Percentiles rank a stretch among this genome's conserved stretches.
Conservation (phyloP, 2,329 filamentous ascomycete species). For the Fusarium tanahbumbuense region DNA sequence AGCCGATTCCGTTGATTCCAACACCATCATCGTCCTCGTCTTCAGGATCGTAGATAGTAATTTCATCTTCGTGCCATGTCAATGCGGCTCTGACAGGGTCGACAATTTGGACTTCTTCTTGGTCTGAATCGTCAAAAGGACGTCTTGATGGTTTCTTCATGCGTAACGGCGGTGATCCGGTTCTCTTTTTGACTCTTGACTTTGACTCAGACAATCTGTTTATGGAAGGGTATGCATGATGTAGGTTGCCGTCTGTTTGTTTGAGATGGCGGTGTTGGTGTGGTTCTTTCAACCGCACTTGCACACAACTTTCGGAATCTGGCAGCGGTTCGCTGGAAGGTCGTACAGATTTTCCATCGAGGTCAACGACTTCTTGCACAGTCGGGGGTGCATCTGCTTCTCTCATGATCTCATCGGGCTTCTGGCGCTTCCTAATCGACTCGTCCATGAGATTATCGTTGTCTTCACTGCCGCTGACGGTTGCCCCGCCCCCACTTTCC, state of each 20-base stretch:
- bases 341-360: conserved; percentile 21
- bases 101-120: conserved; percentile 54
- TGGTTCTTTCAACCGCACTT: conserved; percentile 15
- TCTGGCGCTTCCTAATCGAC: conserved; percentile 54
- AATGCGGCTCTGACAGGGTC: conserved; percentile 69
- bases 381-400: conserved; percentile 41
- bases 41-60: conserved; percentile 72
- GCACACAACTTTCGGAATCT: neutral
- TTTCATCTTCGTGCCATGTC: conserved; percentile 76
- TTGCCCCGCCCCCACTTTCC: conserved; percentile 59
- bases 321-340: conserved; percentile 5
- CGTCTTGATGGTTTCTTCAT: conserved; percentile 41
- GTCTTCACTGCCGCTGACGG: conserved; percentile 43
- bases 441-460: conserved; percentile 48
- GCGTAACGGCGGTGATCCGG: conserved; percentile 55
- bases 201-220: conserved; percentile 55
- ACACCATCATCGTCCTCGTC: conserved; percentile 75
- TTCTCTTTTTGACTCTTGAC: conserved; percentile 51
- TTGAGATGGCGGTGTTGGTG: conserved; percentile 22
- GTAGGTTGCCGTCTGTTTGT: conserved; percentile 35
- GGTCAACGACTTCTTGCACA: conserved; percentile 14
- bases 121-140: conserved; percentile 42
- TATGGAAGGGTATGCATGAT: conserved; percentile 54
- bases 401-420: conserved; percentile 49
- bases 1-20: conserved; percentile 75